Evolutionary conservation across 2,329 filamentous ascomycete genomes (phyloP).

Genomic region (Biscogniauxia marginata): DNA sequence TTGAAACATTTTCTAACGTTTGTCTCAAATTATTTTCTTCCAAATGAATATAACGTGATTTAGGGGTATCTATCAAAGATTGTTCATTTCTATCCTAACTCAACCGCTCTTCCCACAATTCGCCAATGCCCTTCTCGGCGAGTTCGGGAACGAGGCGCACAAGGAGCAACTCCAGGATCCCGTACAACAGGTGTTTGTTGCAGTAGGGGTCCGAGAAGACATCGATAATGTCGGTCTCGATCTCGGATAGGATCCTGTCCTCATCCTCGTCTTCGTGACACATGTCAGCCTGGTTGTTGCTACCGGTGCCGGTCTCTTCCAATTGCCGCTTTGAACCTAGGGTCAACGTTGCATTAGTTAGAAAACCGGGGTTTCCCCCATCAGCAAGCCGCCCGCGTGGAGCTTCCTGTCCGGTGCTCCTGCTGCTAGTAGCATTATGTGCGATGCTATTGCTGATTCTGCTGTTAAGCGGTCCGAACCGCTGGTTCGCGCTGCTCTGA

Average conservation of each 20-base stretch:
- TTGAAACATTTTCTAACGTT: not conserved
- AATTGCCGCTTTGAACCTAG: constrained; percentile 21
- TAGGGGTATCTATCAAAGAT: constrained; percentile 6
- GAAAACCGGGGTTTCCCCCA: constrained; percentile 24
- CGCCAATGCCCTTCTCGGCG: constrained; percentile 65
- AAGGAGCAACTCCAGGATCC: constrained; percentile 77
- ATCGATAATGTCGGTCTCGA: constrained; percentile 65
- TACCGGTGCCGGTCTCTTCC: constrained; percentile 20
- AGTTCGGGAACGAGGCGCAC: constrained; percentile 83
- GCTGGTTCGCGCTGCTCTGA: constrained; percentile 20
- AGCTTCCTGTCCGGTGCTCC: constrained; percentile 25
- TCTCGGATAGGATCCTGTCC: constrained; percentile 53
- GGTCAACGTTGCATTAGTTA: constrained; percentile 29
- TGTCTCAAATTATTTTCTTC: not conserved
- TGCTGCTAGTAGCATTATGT: constrained; percentile 16
- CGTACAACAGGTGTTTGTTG: constrained; percentile 89
- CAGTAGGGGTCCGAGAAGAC: constrained; percentile 80
- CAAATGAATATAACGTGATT: not conserved
- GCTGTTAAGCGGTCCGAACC: constrained; percentile 29
- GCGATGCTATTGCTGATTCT: constrained; percentile 21
- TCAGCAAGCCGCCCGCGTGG: constrained; percentile 26
- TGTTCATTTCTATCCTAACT: constrained; percentile 19
- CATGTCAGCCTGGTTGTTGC: constrained; percentile 21
- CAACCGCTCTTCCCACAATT: constrained; percentile 73
- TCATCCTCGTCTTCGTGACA: constrained; percentile 36